Conservation (phyloP, 2,329 filamentous ascomycete genomes). For the Pestalotiopsis sp. region DNA sequence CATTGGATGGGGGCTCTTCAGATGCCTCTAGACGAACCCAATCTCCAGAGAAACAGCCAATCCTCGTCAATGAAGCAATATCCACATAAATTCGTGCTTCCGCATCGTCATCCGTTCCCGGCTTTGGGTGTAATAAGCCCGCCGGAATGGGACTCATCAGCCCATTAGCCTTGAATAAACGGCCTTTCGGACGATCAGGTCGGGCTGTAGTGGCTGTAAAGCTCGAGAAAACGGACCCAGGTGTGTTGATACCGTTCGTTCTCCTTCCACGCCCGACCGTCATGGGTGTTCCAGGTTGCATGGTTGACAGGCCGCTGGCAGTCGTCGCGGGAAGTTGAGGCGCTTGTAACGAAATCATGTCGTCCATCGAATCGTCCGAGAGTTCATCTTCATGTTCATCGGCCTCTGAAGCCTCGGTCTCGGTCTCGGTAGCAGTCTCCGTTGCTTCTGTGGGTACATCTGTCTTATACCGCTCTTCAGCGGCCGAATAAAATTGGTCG, state of each 20-base stretch:
- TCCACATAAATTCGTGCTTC: slow-evolving; percentile 91
- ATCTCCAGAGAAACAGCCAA: slow-evolving; percentile 96
- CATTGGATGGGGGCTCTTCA: slow-evolving; percentile 72
- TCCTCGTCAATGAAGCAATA: slow-evolving; percentile 79
- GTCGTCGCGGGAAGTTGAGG: slow-evolving; percentile 78
- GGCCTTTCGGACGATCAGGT: slow-evolving; percentile 71
- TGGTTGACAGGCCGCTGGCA: slow-evolving; percentile 77
- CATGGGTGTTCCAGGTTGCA: slow-evolving; percentile 81
- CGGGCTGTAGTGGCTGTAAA: slow-evolving; percentile 84
- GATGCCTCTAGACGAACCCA: slow-evolving; percentile 87
- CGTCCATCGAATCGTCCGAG: slow-evolving; percentile 90
- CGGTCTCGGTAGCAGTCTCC: slow-evolving; percentile 62
- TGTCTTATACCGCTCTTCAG: slow-evolving; percentile 73
- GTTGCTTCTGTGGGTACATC: slow-evolving; percentile 62
- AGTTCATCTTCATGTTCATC: slow-evolving; percentile 71
- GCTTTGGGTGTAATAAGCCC: slow-evolving; percentile 83
- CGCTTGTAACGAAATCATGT: slow-evolving; percentile 87
- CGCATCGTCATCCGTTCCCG: slow-evolving; percentile 77
- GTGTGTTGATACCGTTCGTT: slow-evolving; percentile 76
- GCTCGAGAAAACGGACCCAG: slow-evolving; percentile 86
- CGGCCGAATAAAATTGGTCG: slow-evolving; percentile 90
- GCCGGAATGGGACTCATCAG: slow-evolving; percentile 72
- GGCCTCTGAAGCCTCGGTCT: slow-evolving; percentile 63
- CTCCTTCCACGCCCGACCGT: slow-evolving; percentile 67
- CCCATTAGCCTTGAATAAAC: slow-evolving; percentile 83